These are phyloP conservation scores for Neofusicoccum sp. DNA, from an alignment of 2,329 filamentous ascomycete genomes.

Conservation along the genomic window DNA sequence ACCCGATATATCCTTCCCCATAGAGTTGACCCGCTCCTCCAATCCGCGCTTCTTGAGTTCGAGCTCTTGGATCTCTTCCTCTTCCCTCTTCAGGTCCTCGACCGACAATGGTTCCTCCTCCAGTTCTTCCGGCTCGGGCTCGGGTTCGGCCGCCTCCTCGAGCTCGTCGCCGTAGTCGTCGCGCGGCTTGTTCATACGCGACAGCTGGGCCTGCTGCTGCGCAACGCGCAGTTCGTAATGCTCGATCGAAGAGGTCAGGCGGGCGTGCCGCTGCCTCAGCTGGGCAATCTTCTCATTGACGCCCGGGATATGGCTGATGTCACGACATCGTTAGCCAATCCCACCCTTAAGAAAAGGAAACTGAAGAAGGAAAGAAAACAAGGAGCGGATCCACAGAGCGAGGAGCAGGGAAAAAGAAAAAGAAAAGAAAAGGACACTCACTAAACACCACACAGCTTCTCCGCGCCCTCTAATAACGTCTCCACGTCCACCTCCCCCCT, in stretches of 20 bases:
- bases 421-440: too few species aligned
- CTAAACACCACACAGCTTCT: slow-evolving; percentile 89
- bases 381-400: background rate
- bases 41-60: slow-evolving; percentile 62
- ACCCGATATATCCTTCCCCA: slow-evolving; percentile 59
- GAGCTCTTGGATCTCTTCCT: slow-evolving; percentile 65
- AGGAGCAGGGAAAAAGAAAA: too few species aligned
- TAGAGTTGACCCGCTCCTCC: slow-evolving; percentile 64
- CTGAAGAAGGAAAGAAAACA: slow-evolving; percentile 20
- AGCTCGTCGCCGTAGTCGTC: slow-evolving; percentile 56
- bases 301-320: slow-evolving; percentile 65
- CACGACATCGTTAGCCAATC: background rate
- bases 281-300: slow-evolving; percentile 72
- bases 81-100: slow-evolving; percentile 66
- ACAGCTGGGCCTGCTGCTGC: slow-evolving; percentile 71
- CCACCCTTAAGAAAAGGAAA: background rate
- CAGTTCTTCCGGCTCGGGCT: slow-evolving; percentile 36
- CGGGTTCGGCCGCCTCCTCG: slow-evolving; percentile 43
- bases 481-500: slow-evolving; percentile 82
- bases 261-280: slow-evolving; percentile 68
- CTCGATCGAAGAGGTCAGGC: slow-evolving; percentile 69
- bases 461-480: slow-evolving; percentile 77
- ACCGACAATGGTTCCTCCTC: slow-evolving; percentile 57
- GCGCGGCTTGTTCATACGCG: slow-evolving; percentile 64
- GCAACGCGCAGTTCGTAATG: slow-evolving; percentile 79